Evolutionary conservation across 2,329 filamentous ascomycete species (phyloP), one percentile per base, ranked within the genome.

Genomic region (Sporothrix protearum): DNA sequence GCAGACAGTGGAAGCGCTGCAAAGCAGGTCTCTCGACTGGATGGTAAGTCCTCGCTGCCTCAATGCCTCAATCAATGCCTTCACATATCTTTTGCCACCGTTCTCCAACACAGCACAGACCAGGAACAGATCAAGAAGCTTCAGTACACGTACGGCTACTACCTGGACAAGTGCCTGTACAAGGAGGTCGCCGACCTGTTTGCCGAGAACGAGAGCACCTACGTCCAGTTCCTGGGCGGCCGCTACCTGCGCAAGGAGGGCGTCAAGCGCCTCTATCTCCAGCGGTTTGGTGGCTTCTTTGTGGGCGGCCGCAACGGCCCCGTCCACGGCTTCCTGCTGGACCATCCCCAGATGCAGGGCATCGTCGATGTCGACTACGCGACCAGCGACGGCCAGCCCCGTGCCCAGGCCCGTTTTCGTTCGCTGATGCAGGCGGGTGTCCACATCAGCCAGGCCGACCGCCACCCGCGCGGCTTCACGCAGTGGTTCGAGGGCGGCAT

Each of bases 401-500:
- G 82, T 70, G 85, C 84, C 14, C 82, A 82, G 76, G 84, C 81
- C 53, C 83, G 85, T 36, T 85, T 87, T 80, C 83, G 85, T 30
- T 82, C 85, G 28, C 80, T 87, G 74, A 87, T 87, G 85, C 82
- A 83, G 57, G 85, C 85, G 0, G 85, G 85, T 67, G 85, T 84
- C 39, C 86, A 88, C 77, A 79, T 84, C 75, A 83, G 81, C 71
- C 82, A 87, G 75, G 80, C 82, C 63, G 82, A 84, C 57, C 80
- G 79, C 9, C 84, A 87, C 74, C 85, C 85, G 6, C 82, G 84
- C 12, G 85, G 85, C 1, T 81, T 85, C 64, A 80, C 83, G 12
- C 85, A 87, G 76, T 88, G 86, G 86, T 87, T 85, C 83, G 86
- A 88, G 77, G 85, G 85, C 57, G 85, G 86, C 2, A 77, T 87